A percentile compares a stretch with the other conserved stretches of the same genome.
Conservation (phyloP, 2,329 filamentous ascomycete species). For the Fusarium nanum region DNA sequence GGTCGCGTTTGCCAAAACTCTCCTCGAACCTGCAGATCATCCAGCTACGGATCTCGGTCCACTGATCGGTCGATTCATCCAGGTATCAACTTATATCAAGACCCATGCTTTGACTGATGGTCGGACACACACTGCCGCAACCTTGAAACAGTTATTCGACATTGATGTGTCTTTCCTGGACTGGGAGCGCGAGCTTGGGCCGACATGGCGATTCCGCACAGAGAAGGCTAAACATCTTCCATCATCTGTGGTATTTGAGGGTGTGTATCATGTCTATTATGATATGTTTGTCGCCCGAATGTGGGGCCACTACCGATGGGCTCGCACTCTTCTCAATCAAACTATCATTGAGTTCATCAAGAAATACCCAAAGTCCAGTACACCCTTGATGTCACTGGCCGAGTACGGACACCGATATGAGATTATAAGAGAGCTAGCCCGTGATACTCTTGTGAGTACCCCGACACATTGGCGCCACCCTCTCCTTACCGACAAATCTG, state of each 20-base stretch:
- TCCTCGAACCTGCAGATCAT: constrained; percentile 53
- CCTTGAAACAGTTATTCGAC: constrained; percentile 55
- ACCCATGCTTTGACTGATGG: constrained; percentile 54
- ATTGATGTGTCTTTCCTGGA: constrained; percentile 55
- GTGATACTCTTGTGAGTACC: constrained; percentile 59
- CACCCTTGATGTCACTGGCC: constrained; percentile 46
- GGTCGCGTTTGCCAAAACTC: constrained; percentile 53
- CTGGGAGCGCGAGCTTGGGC: constrained; percentile 53
- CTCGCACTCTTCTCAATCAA: constrained; percentile 65
- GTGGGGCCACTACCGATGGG: constrained; percentile 71
- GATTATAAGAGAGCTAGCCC: constrained; percentile 54
- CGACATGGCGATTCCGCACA: constrained; percentile 54
- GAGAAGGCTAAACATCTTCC: constrained; percentile 51
- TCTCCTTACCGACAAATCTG: constrained; percentile 53
- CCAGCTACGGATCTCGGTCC: constrained; percentile 57
- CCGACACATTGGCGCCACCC: constrained; percentile 66
- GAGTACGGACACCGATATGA: constrained; percentile 50
- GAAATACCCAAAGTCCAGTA: constrained; percentile 54
- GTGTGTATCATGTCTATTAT: constrained; percentile 66
- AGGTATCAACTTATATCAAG: constrained; percentile 53
- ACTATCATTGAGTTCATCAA: constrained; percentile 58
- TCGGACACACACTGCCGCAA: constrained; percentile 48
- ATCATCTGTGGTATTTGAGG: constrained; percentile 60
- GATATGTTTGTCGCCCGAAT: constrained; percentile 65
- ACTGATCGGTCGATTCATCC: constrained; percentile 55